Base-by-base conservation (phyloP, 2,329 filamentous ascomycete species). In the Metarhizium robertsii region DNA sequence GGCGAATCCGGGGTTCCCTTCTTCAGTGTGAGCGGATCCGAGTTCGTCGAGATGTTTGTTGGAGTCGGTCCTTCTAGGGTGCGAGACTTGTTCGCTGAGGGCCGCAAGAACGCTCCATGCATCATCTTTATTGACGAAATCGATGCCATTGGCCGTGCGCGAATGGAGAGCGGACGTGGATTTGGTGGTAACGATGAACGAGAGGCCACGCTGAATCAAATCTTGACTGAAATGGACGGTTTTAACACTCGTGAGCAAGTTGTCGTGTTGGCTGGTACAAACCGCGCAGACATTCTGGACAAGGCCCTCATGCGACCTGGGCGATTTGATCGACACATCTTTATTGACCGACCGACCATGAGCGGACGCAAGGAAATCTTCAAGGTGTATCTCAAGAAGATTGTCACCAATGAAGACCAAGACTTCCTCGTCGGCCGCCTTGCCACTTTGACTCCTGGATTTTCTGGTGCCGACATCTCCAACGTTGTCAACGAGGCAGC, bases 111-210 rank as follows among this genome's bases (percentile, higher is more conserved):
- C 72, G 89, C 94, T 0, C 94, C 94, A 3, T 99, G 94, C 74
- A 99, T 99, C 72, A 95, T 99, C 72, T 99, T 99, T 77, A 97
- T 99, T 62, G 94, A 99, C 68, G 94, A 99, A 73, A 99, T 99
- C 64, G 94, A 99, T 70, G 94, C 94, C 56, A 96, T 99, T 65
- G 94, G 94, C 64, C 90, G 92, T 69, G 88, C 92, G 55, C 84
- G 94, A 74, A 79, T 86, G 25, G 95, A 96, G 68, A 83, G 86
- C 40, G 87, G 86, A 61, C 65, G 67, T 50, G 74, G 75, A 57
- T 87, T 88, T 43, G 92, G 92, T 60, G 94, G 94, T 59, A 97
- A 97, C 67, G 94, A 99, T 67, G 94, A 99, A 75, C 87, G 94
- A 59, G 94, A 99, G 74, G 90, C 89, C 50, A 99, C 94, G 0